Evolutionary conservation across 768 basidiomycete species (phyloP).

Genomic region (Trametes maxima): DNA sequence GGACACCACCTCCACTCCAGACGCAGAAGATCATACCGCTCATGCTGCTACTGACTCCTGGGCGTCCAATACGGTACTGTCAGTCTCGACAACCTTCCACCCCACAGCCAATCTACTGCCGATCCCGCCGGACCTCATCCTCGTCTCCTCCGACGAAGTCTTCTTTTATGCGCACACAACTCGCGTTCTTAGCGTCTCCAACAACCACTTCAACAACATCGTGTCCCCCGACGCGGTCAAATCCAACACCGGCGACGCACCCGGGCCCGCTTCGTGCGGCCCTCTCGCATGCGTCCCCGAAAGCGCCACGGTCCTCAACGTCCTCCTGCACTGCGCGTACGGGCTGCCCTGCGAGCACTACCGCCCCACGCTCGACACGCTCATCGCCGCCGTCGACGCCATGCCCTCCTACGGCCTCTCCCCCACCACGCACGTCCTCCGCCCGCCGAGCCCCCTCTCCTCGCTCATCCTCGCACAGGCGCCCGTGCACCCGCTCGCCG

Average conservation of each 20-base stretch:
- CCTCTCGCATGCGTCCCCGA: constrained; percentile 33
- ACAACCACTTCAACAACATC: constrained; percentile 29
- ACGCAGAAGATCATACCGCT: no score
- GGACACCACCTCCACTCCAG: no score
- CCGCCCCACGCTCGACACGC: constrained; percentile 27
- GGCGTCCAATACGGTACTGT: constrained; percentile 1
- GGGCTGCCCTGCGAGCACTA: constrained; percentile 30
- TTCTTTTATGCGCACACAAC: constrained; percentile 35
- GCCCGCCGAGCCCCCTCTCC: constrained; percentile 34
- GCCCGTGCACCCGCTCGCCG: constrained; percentile 38
- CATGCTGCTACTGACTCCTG: no score
- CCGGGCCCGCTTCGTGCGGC: constrained; percentile 31
- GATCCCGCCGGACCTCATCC: constrained; percentile 26
- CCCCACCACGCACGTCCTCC: constrained; percentile 27
- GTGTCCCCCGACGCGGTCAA: constrained; percentile 7
- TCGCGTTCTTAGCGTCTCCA: constrained; percentile 24
- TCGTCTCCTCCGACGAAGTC: constrained; percentile 32
- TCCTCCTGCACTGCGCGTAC: constrained; percentile 39
- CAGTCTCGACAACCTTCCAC: constrained; percentile 28
- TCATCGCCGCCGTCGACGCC: constrained; percentile 28
- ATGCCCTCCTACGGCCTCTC: constrained; percentile 32
- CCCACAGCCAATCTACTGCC: constrained; percentile 14
- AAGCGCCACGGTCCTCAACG: constrained; percentile 31
- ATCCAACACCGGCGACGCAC: constrained; percentile 31
- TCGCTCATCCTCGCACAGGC: constrained; percentile 37